These are phyloP conservation scores for Ophiostoma triangulosporum DNA, from an alignment of 2,329 filamentous ascomycete genomes.

Conservation along the genomic window DNA sequence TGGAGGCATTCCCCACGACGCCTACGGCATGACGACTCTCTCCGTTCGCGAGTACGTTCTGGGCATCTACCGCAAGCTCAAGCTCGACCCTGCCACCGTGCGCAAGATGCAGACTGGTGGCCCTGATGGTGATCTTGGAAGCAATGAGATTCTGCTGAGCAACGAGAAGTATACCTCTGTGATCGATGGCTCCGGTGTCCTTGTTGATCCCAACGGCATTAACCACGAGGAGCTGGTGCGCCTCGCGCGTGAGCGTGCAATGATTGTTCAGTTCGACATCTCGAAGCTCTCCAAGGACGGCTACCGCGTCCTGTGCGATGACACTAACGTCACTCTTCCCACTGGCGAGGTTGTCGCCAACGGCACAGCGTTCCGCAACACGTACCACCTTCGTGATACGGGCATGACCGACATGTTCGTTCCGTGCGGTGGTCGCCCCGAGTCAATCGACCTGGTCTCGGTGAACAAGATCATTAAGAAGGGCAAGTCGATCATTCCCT, in stretches of 20 bases:
- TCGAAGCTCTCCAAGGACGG: slow-evolving; percentile 77
- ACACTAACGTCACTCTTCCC: slow-evolving; percentile 77
- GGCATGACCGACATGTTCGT: slow-evolving; percentile 80
- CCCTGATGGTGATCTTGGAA: slow-evolving; percentile 89
- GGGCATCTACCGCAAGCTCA: slow-evolving; percentile 92
- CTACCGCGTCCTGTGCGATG: slow-evolving; percentile 85
- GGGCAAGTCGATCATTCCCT: slow-evolving; percentile 76
- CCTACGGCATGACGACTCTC: slow-evolving; percentile 94
- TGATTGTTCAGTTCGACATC: slow-evolving; percentile 79
- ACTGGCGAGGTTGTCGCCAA: slow-evolving; percentile 78
- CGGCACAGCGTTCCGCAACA: slow-evolving; percentile 92
- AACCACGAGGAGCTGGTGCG: slow-evolving; percentile 71
- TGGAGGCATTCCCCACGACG: slow-evolving; percentile 90
- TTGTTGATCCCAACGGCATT: slow-evolving; percentile 84
- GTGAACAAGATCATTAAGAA: slow-evolving; percentile 81
- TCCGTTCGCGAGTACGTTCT: slow-evolving; percentile 93
- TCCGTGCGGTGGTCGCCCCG: slow-evolving; percentile 88
- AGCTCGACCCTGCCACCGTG: slow-evolving; percentile 72
- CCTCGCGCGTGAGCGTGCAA: slow-evolving; percentile 72
- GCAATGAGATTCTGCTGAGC: slow-evolving; percentile 91
- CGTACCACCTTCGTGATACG: slow-evolving; percentile 75
- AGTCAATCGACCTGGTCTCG: slow-evolving; percentile 86
- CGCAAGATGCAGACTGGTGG: slow-evolving; percentile 96
- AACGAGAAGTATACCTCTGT: slow-evolving; percentile 93
- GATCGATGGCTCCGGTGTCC: slow-evolving; percentile 90